Conservation (phyloP, 1,139 yeast genomes). For the Geotrichum histeridarum region DNA sequence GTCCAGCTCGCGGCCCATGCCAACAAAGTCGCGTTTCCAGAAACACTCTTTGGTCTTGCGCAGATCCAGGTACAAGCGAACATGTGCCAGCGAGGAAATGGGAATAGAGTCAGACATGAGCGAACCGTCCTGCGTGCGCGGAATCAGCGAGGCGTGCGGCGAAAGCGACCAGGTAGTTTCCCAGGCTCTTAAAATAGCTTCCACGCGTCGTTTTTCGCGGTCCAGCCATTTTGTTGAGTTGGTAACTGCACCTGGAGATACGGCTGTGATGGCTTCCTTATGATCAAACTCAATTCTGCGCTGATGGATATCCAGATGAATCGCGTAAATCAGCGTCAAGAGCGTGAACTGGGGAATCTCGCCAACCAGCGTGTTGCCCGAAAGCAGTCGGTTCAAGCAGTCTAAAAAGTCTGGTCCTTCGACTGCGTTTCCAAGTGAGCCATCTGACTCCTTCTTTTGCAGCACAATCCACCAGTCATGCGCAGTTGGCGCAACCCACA, state of each 20-base stretch:
- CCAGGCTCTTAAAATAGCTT: conserved; percentile 37
- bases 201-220: conserved; percentile 27
- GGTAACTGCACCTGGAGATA: neutral
- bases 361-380: conserved; percentile 33
- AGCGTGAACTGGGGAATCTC: conserved; percentile 45
- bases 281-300: conserved; percentile 26
- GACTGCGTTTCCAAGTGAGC: conserved; percentile 26
- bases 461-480: conserved; percentile 51
- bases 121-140: conserved; percentile 38
- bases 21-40: conserved; percentile 38
- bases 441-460: conserved; percentile 30
- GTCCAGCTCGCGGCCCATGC: conserved; percentile 36
- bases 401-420: conserved; percentile 31
- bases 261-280: neutral
- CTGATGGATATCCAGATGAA: conserved; percentile 62
- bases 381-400: conserved; percentile 27
- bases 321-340: conserved; percentile 60
- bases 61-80: conserved; percentile 35
- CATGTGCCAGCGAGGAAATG: conserved; percentile 38
- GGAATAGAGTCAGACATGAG: conserved; percentile 42
- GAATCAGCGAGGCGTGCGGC: conserved; percentile 39
- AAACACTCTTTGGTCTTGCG: conserved; percentile 35
- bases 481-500: conserved; percentile 62
- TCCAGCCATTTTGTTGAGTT: conserved; percentile 26
- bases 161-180: conserved; percentile 40